phyloP scores from a whole-genome alignment of 208 protist species.

The Leishmania aethiopica region DNA sequence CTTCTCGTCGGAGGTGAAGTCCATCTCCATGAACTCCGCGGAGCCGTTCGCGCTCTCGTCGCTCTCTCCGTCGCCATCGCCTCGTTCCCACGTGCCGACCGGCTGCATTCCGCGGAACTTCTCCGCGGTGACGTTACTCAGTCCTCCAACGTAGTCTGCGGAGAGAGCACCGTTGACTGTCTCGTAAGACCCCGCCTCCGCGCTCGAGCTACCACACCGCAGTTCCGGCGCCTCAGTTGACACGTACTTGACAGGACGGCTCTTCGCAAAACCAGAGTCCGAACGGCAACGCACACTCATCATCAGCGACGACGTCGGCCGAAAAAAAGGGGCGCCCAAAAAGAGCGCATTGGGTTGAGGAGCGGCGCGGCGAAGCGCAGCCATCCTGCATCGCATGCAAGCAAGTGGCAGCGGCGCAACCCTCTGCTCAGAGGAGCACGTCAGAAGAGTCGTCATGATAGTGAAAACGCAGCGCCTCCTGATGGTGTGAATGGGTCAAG shows the following conservation, averaged over 20 bases:
- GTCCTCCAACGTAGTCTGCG: neutral
- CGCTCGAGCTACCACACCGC: neutral
- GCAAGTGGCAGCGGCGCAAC: neutral
- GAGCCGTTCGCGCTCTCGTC: neutral
- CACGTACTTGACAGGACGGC: slow-evolving; percentile 9
- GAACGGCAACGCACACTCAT: neutral
- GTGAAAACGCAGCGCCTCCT: neutral
- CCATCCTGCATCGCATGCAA: neutral
- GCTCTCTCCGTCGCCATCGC: neutral
- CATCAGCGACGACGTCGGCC: neutral
- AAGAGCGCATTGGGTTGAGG: neutral
- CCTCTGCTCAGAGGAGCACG: neutral
- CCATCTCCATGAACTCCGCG: slow-evolving; percentile 24
- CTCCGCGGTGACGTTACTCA: neutral
- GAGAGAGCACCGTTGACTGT: neutral
- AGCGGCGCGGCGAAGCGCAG: neutral
- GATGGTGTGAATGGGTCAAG: neutral
- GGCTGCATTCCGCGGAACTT: slow-evolving; percentile 1
- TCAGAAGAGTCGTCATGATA: neutral
- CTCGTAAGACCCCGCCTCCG: neutral
- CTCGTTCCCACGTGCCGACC: neutral
- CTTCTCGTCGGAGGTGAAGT: slow-evolving; percentile 29
- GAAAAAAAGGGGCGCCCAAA: neutral
- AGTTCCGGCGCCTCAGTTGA: slow-evolving; percentile 1
- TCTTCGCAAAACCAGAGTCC: neutral